A percentile compares a stretch with the other conserved stretches of the same genome.
These are phyloP conservation scores for Glycine soja DNA, from an alignment of 306 rosid species.

Conservation along the genomic window DNA sequence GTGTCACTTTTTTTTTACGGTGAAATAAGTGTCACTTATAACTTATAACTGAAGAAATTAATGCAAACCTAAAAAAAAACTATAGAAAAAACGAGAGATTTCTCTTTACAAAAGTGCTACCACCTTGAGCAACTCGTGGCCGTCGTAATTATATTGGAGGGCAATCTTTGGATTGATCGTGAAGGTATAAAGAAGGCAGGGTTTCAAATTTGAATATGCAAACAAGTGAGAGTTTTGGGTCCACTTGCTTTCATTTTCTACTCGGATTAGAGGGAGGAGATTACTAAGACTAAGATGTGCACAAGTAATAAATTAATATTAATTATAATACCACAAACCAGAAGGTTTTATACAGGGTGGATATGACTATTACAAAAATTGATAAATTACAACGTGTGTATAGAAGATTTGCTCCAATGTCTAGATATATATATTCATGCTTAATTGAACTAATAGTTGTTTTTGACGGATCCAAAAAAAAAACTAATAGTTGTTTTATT, in stretches of 20 bases:
- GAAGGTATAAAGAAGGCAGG: background rate
- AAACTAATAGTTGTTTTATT: background rate
- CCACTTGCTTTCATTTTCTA: slow-evolving; percentile 41
- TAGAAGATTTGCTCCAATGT: too few relatives aligned
- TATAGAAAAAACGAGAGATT: too few relatives aligned
- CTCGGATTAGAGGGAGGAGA: background rate
- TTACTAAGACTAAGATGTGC: slow-evolving; percentile 17
- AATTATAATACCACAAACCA: background rate
- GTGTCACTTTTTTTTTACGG: too few relatives aligned
- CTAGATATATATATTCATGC: background rate
- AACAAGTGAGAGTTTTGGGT: slow-evolving; percentile 29
- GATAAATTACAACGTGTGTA: too few relatives aligned
- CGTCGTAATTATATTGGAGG: slow-evolving; percentile 25
- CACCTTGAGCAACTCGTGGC: slow-evolving; percentile 5
- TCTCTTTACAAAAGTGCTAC: background rate
- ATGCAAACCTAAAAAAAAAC: too few relatives aligned
- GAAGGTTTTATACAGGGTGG: background rate
- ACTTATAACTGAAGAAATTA: too few relatives aligned
- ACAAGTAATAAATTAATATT: background rate
- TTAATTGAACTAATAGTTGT: background rate
- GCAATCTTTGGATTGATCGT: slow-evolving; percentile 30
- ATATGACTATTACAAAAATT: background rate
- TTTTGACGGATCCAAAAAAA: background rate
- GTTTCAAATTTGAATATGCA: slow-evolving; percentile 39
- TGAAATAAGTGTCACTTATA: too few relatives aligned